These are phyloP conservation scores for Sechiopsis laciniata DNA, from an alignment of 306 rosid species.

Conservation along the genomic window DNA sequence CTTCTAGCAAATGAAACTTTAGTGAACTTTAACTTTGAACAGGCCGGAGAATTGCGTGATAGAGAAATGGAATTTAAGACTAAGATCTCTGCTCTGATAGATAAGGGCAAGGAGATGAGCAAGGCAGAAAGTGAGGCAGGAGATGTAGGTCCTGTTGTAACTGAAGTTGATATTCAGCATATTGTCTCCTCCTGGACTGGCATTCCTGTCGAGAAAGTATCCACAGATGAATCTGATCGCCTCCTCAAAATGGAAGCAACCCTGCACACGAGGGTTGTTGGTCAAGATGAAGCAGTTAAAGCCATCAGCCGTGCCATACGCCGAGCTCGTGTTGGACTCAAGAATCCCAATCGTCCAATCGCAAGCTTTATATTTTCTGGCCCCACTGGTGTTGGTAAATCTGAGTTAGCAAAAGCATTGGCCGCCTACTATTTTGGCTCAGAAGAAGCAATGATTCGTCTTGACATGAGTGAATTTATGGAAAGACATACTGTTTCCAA, in stretches of 20 bases:
- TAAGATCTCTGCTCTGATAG: constrained; percentile 67
- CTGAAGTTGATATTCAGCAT: constrained; percentile 89
- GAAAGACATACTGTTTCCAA: constrained; percentile 93
- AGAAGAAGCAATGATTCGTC: constrained; percentile 94
- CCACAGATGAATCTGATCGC: constrained; percentile 88
- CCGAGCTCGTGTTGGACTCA: constrained; percentile 90
- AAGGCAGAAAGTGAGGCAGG: constrained; percentile 97
- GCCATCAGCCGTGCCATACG: constrained; percentile 96
- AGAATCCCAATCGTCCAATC: constrained; percentile 91
- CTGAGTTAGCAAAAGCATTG: constrained; percentile 85
- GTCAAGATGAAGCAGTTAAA: constrained; percentile 92
- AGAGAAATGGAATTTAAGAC: constrained; percentile 87
- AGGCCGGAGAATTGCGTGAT: constrained; percentile 95
- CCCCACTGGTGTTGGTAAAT: constrained; percentile 96
- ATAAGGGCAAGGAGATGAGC: constrained; percentile 91
- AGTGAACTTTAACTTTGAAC: constrained; percentile 14
- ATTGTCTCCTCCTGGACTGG: constrained; percentile 94
- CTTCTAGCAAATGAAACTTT: neutral
- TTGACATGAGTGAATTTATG: constrained; percentile 98
- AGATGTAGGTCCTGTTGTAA: constrained; percentile 69
- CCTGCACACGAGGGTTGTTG: constrained; percentile 72
- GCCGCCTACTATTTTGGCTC: constrained; percentile 95
- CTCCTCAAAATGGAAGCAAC: constrained; percentile 98
- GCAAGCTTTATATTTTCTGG: constrained; percentile 98
- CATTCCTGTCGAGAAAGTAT: constrained; percentile 95